Base-by-base conservation (phyloP, 345 rosid species). In the Diplotaxis tenuifolia region DNA sequence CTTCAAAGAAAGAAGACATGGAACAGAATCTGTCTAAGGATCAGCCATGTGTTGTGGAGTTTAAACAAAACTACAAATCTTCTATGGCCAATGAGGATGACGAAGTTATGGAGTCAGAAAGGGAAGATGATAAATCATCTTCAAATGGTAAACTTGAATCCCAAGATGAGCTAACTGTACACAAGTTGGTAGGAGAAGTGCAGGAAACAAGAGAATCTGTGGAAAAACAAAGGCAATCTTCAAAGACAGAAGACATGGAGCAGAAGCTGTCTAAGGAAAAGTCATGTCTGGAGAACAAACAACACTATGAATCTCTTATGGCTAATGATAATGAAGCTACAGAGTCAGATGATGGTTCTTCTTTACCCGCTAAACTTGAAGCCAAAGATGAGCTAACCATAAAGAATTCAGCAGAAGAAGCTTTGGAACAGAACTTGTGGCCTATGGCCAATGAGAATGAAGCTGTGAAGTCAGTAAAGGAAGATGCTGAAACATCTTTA, bases 171-270 rank as follows among this genome's bases (percentile, higher is more conserved):
- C 2, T 2, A 53, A 11, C 5, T 4, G 1, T 38, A n/a, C 20
- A 27, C 1, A 60, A 54, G 54, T 11, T 32, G 16, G 27, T 57
- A 22, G 22, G 66, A 47, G 71, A 76, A 3, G 61, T 31, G 7
- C 36, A 45, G 38, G 70, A 76, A 18, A 47, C 21, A 10, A 59
- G 55, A 27, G 2, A 54, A 21, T 7, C 21, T 6, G 16, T 75
- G 28, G 59, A 65, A 31, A 54, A 68, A 61, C 68, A 28, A 38
- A 68, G 4, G 27, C 54, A 67, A 59, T 47, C 72, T 67, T 27
- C 36, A 3, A 38, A 38, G 25, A 68, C 19, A 25, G 50, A 75
- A 61, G 69, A 68, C 49, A 47, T 16, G 29, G 40, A 45, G 57
- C 36, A 73, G 58, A 47, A 10, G 21, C 16, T 40, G 4, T 57